A percentile compares a stretch with the other conserved stretches of the same genome.
Conservation (phyloP, 1,284 basidiomycete species). For the Pseudozyma tsukubaensis region DNA sequence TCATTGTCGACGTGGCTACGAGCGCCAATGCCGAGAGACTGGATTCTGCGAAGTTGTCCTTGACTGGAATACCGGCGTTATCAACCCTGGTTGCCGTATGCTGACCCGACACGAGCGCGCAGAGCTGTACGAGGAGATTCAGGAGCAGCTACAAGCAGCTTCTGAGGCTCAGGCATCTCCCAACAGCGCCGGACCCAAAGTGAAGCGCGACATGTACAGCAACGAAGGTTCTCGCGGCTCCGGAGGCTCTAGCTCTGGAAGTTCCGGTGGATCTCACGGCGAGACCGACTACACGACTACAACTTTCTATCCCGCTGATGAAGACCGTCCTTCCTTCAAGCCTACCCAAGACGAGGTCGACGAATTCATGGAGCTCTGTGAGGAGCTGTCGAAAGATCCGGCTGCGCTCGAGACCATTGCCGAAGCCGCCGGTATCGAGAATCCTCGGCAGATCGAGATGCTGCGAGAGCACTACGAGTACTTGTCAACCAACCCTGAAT, state of each 20-base stretch:
- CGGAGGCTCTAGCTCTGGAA: no score
- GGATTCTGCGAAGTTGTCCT: no score
- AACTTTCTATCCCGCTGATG: conserved; percentile 2
- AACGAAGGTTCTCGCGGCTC: no score
- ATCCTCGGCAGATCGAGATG: not conserved
- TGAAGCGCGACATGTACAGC: conserved; percentile 1
- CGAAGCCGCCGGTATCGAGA: conserved; percentile 1
- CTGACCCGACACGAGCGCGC: no score
- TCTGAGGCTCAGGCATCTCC: no score
- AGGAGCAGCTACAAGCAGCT: no score
- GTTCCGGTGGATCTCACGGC: not conserved
- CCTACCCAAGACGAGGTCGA: conserved; percentile 6
- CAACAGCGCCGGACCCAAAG: not conserved
- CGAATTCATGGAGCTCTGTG: conserved; percentile 12
- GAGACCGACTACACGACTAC: not conserved
- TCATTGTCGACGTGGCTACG: no score
- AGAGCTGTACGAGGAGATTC: no score
- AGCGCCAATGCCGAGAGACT: no score
- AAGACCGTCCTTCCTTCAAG: not conserved
- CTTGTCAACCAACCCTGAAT: not conserved
- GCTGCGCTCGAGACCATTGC: conserved; percentile 6
- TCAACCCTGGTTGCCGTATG: no score
- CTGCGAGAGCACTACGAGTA: not conserved
- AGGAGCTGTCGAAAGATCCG: not conserved
- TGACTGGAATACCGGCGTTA: no score